phyloP scores from a whole-genome alignment of 805 yeast genomes.

The Saturnispora galanensis region DNA sequence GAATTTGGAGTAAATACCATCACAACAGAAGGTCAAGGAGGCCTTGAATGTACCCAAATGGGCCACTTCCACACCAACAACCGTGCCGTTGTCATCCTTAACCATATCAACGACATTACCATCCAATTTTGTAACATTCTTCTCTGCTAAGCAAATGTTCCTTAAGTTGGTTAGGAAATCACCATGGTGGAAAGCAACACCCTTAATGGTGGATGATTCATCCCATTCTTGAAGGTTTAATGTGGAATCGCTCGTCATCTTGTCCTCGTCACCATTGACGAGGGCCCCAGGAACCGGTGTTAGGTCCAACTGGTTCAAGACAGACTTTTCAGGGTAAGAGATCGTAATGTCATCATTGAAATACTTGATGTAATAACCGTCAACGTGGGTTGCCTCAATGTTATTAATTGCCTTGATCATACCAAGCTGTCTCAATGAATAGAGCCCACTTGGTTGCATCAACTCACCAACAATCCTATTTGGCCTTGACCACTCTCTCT shows the following conservation, averaged over 20 bases:
- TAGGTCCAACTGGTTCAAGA: conserved; percentile 35
- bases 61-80: conserved; percentile 66
- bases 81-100: conserved; percentile 38
- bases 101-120: conserved; percentile 72
- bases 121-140: conserved; percentile 68
- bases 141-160: conserved; percentile 52
- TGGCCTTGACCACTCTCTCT: conserved; percentile 86
- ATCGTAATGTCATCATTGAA: conserved; percentile 47
- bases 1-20: conserved; percentile 91
- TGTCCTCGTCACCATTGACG: conserved; percentile 47
- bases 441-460: conserved; percentile 94
- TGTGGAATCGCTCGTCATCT: conserved; percentile 38
- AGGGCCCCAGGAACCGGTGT: conserved; percentile 43
- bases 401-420: conserved; percentile 65
- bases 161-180: conserved; percentile 73
- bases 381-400: conserved; percentile 66
- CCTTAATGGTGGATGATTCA: conserved; percentile 45
- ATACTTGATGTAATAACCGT: conserved; percentile 75
- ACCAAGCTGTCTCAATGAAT: conserved; percentile 73
- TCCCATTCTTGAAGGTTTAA: conserved; percentile 47
- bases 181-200: conserved; percentile 92
- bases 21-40: conserved; percentile 68
- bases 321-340: conserved; percentile 62
- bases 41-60: conserved; percentile 42
- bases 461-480: conserved; percentile 96